Conservation (phyloP, 805 yeast species). For the Wickerhamomyces canadensis region DNA sequence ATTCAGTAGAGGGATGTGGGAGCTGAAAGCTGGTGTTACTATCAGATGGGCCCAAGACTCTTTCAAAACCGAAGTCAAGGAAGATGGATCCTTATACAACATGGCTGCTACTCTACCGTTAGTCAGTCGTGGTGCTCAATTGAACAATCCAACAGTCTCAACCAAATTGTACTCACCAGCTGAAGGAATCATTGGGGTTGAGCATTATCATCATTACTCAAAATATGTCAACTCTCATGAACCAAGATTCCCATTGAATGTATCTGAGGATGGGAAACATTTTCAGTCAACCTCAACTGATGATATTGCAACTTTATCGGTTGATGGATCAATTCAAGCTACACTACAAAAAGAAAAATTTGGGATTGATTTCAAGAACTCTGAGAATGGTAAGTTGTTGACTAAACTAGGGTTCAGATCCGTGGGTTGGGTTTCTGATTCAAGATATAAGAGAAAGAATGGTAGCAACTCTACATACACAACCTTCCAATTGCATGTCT, state of each 20-base stretch:
- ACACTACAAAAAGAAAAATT: slow-evolving; percentile 13
- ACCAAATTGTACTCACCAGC: slow-evolving; percentile 12
- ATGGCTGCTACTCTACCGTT: slow-evolving; percentile 10
- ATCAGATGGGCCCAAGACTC: slow-evolving; percentile 17
- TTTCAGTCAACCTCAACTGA: slow-evolving; percentile 5
- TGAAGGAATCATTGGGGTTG: slow-evolving; percentile 17
- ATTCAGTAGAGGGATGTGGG: slow-evolving; percentile 21
- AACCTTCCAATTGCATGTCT: slow-evolving; percentile 16
- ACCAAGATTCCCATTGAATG: slow-evolving; percentile 12
- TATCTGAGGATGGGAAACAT: background rate
- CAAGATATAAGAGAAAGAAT: slow-evolving; percentile 6
- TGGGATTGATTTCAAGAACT: slow-evolving; percentile 14
- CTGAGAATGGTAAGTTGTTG: slow-evolving; percentile 8
- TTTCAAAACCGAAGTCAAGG: slow-evolving; percentile 12
- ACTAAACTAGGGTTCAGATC: slow-evolving; percentile 21
- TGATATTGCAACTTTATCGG: slow-evolving; percentile 6
- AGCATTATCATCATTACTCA: slow-evolving; percentile 19
- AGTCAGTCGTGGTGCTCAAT: slow-evolving; percentile 11
- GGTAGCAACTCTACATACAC: slow-evolving; percentile 12
- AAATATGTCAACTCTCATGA: slow-evolving; percentile 13
- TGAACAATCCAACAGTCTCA: slow-evolving; percentile 20
- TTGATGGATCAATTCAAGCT: slow-evolving; percentile 8
- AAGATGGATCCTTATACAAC: slow-evolving; percentile 13
- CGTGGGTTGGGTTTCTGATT: slow-evolving; percentile 18
- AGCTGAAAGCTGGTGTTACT: slow-evolving; percentile 13